phyloP scores from a whole-genome alignment of 306 rosid species.

The Lathyrus oleraceus region DNA sequence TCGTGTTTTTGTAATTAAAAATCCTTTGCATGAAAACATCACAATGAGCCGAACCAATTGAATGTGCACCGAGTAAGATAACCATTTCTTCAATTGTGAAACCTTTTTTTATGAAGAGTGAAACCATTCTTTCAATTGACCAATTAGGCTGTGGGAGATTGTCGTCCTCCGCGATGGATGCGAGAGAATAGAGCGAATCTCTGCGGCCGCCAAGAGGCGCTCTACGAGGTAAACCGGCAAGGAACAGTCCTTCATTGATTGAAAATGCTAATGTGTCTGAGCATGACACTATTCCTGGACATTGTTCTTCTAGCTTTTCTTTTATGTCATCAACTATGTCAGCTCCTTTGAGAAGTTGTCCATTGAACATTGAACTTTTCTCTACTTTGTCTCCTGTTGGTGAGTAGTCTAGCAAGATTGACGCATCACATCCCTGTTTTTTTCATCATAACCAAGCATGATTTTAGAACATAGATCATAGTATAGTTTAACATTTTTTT shows the following conservation, averaged over 20 bases:
- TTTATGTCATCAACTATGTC: conserved; percentile 65
- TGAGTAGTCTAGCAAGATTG: conserved; percentile 57
- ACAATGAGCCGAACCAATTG: conserved; percentile 58
- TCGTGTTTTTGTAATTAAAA: conserved; percentile 5
- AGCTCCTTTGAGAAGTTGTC: conserved; percentile 42
- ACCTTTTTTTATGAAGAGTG: conserved; percentile 42
- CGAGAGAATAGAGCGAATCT: conserved; percentile 49
- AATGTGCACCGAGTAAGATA: conserved; percentile 59
- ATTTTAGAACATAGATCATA: background rate
- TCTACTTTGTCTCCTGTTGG: conserved; percentile 45
- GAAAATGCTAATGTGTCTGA: conserved; percentile 59
- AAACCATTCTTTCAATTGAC: conserved; percentile 18
- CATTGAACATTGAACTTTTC: conserved; percentile 50
- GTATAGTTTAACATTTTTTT: background rate
- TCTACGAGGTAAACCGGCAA: conserved; percentile 39
- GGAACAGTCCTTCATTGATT: conserved; percentile 39
- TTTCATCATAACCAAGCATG: background rate
- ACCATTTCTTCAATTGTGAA: conserved; percentile 56
- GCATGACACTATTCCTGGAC: conserved; percentile 66
- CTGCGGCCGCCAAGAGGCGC: conserved; percentile 50
- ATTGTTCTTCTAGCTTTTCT: conserved; percentile 43
- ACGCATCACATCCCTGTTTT: conserved; percentile 81
- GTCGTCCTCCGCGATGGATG: conserved; percentile 9
- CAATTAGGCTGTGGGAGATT: conserved; percentile 46
- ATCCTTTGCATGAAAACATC: conserved; percentile 39